phyloP scores from a whole-genome alignment of 768 basidiomycete species.

The Boletales sp. region DNA sequence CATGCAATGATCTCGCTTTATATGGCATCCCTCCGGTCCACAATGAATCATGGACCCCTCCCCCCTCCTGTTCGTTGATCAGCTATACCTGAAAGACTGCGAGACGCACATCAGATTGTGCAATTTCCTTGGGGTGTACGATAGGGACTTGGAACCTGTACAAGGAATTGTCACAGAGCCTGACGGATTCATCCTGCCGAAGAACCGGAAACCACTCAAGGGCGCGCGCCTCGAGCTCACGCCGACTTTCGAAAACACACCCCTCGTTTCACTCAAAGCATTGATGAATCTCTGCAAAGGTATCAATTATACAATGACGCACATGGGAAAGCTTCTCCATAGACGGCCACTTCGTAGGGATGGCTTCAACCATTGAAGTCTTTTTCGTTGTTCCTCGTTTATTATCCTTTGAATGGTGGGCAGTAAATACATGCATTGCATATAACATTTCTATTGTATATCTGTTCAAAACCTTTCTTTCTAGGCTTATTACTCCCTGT shows the following conservation, averaged over 20 bases:
- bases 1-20: not conserved
- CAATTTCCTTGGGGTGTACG: not conserved
- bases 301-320: conserved; percentile 32
- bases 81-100: conserved; percentile 1
- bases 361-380: conserved; percentile 17
- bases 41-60: not conserved
- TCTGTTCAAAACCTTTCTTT: too few relatives aligned
- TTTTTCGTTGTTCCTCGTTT: not conserved
- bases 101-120: not conserved
- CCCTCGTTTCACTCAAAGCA: conserved; percentile 23
- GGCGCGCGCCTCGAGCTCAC: too few relatives aligned
- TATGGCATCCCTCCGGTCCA: not conserved
- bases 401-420: too few relatives aligned
- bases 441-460: too few relatives aligned
- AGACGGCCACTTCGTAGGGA: conserved; percentile 15
- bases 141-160: not conserved
- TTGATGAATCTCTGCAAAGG: conserved; percentile 33
- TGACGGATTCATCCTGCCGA: not conserved
- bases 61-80: not conserved
- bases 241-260: conserved; percentile 32
- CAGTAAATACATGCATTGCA: too few relatives aligned
- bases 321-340: conserved; percentile 37
- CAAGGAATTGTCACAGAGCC: too few relatives aligned
- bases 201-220: not conserved
- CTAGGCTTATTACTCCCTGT: too few relatives aligned